A percentile compares a stretch with the other conserved stretches of the same genome.
These are phyloP conservation scores for Aspergillus udagawae DNA, from an alignment of 2,329 filamentous ascomycete genomes.

Conservation along the genomic window DNA sequence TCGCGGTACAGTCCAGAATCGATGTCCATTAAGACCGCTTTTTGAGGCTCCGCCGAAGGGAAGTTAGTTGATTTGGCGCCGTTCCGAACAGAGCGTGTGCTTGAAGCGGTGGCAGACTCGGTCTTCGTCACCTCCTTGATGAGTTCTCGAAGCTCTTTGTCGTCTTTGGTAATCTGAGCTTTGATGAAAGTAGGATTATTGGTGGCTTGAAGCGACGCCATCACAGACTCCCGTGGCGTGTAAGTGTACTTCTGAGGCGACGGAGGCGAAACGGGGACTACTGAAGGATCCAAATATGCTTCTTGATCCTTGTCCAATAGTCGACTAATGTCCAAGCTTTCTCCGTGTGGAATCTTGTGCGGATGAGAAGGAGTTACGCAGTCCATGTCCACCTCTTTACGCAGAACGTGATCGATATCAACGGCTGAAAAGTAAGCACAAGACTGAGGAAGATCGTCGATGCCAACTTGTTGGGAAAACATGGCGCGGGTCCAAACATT, in stretches of 20 bases:
- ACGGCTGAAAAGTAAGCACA: constrained; percentile 96
- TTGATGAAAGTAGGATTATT: constrained; percentile 63
- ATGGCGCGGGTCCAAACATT: constrained; percentile 97
- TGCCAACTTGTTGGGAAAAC: constrained; percentile 95
- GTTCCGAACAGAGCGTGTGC: constrained; percentile 19
- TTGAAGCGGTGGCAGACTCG: constrained; percentile 16
- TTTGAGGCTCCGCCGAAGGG: constrained; percentile 38
- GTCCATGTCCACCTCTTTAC: constrained; percentile 98
- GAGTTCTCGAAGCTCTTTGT: constrained; percentile 70
- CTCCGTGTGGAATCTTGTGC: constrained; percentile 73
- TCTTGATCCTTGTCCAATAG: constrained; percentile 68
- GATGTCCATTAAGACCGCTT: constrained; percentile 44
- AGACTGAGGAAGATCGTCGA: constrained; percentile 86
- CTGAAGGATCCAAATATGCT: constrained; percentile 65
- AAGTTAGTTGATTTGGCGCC: constrained; percentile 25
- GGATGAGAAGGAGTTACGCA: constrained; percentile 88
- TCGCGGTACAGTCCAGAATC: constrained; percentile 33
- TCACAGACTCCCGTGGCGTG: constrained; percentile 68
- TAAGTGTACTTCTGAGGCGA: constrained; percentile 63
- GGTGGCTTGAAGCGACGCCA: constrained; percentile 63
- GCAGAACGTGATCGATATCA: constrained; percentile 90
- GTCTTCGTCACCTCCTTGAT: constrained; percentile 56
- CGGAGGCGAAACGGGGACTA: constrained; percentile 57
- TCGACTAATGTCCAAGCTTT: constrained; percentile 77
- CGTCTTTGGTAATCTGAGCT: constrained; percentile 75